Base-by-base conservation (phyloP, 73 alveolate species). In the Paramecium primaurelia region DNA sequence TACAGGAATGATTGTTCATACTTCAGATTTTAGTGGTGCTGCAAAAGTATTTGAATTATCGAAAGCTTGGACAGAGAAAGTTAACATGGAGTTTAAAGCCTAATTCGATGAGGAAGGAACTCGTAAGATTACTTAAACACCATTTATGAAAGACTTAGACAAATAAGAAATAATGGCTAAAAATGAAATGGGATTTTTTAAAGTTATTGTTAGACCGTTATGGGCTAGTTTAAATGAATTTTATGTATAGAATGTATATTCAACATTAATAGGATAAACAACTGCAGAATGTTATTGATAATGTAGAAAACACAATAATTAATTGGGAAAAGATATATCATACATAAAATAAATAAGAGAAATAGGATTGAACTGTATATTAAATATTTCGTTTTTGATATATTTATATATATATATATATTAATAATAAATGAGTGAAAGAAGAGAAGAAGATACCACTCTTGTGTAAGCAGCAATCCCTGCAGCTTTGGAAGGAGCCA, bases 191-290 rank as follows among this genome's bases (percentile, higher is more conserved):
- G 86, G 86, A 45, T 89, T 89, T 71, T 71, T 71, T 25, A 89
- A 89, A 71, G 94, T 83, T 8, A 89, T 89, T 26, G 94, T 89
- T 3, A 69, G 88, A 71, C 94, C 94, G 40, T 73, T 89, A 40
- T 89, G 94, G 94, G 94, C 86, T 8, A 34, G 71, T 32, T 83
- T 89, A 32, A 89, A 89, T 89, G 88, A 89, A 44, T 89, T 71
- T 89, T 42, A 4, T 18, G 91, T 80, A 80, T 30, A 37, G 37
- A 9, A 20, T 20, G 0, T 12, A 0, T 10, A 6, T 6, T 80
- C 32, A 38, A 75, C 18, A 20, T 80, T 38, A 16, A 8, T 45
- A 80, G 91, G 44, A 44, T 45, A 45, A 45, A 14, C 30, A 40
- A 32, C 28, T 80, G 4, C 5, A 80, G 30, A 73, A 47, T 25